A percentile compares a stretch with the other conserved stretches of the same genome.
Evolutionary conservation across 2,329 filamentous ascomycete genomes (phyloP).

Genomic region (Bipolaris victoriae): DNA sequence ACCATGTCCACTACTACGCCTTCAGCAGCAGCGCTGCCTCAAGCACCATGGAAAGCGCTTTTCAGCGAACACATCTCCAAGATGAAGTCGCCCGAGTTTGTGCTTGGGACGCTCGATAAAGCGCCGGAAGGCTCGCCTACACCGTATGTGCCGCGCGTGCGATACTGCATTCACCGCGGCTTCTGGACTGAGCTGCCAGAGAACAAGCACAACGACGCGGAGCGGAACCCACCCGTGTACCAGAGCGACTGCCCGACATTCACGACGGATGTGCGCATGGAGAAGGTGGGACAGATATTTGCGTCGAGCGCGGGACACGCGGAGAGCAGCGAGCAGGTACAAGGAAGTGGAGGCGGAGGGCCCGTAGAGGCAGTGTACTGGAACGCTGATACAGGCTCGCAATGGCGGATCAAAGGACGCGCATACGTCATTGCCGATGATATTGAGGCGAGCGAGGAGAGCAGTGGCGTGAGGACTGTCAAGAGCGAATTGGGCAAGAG

Average conservation of each 20-base stretch:
- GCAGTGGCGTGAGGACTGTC: conserved; percentile 62
- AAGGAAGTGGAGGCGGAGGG: conserved; percentile 67
- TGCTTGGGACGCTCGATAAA: conserved; percentile 57
- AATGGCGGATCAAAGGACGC: conserved; percentile 83
- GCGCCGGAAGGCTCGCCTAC: conserved; percentile 51
- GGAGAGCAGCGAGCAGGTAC: conserved; percentile 49
- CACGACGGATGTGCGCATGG: conserved; percentile 88
- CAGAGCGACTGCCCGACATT: conserved; percentile 81
- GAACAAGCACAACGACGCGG: conserved; percentile 75
- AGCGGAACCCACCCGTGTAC: conserved; percentile 72
- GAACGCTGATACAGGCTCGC: conserved; percentile 71
- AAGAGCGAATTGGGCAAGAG: conserved; percentile 65
- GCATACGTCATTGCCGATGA: conserved; percentile 78
- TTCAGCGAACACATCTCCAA: conserved; percentile 59
- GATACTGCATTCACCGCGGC: conserved; percentile 84
- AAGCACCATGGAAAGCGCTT: conserved; percentile 59
- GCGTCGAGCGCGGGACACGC: conserved; percentile 57
- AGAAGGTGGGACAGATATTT: conserved; percentile 77
- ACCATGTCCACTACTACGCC: conserved; percentile 56
- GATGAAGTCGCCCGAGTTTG: conserved; percentile 58
- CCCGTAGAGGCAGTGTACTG: conserved; percentile 86
- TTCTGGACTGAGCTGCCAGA: conserved; percentile 77
- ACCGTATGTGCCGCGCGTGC: conserved; percentile 62
- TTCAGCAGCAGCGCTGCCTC: conserved; percentile 42
- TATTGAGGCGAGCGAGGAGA: conserved; percentile 62